Evolutionary conservation across 2,329 filamentous ascomycete species (phyloP).

Genomic region (Allantophomopsis cytisporea): DNA sequence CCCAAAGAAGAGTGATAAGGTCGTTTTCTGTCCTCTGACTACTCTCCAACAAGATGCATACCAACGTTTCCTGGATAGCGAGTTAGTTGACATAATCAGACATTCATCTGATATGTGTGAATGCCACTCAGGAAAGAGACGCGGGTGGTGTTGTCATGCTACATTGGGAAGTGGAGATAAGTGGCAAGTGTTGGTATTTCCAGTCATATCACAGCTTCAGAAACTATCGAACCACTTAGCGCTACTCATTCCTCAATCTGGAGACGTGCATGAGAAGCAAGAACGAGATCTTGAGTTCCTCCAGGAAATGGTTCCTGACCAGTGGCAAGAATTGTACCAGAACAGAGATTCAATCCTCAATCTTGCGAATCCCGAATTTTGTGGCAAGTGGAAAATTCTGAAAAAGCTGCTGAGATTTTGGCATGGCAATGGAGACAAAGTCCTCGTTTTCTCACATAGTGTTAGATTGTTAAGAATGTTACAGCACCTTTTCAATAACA

Average conservation of each 20-base stretch:
- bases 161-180: slow-evolving; percentile 29
- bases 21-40: slow-evolving; percentile 90
- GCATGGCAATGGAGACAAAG: slow-evolving; percentile 84
- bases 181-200: slow-evolving; percentile 63
- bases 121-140: slow-evolving; percentile 54
- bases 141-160: slow-evolving; percentile 70
- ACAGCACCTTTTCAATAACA: slow-evolving; percentile 73
- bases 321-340: slow-evolving; percentile 61
- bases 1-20: slow-evolving; percentile 85
- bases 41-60: slow-evolving; percentile 73
- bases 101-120: slow-evolving; percentile 52
- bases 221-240: slow-evolving; percentile 91
- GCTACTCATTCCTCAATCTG: slow-evolving; percentile 58
- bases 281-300: slow-evolving; percentile 65
- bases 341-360: slow-evolving; percentile 68
- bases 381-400: slow-evolving; percentile 92
- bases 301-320: slow-evolving; percentile 58
- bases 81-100: slow-evolving; percentile 56
- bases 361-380: slow-evolving; percentile 79
- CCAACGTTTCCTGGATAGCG: slow-evolving; percentile 63
- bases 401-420: slow-evolving; percentile 80
- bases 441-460: slow-evolving; percentile 88
- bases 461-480: slow-evolving; percentile 76
- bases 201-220: slow-evolving; percentile 67
- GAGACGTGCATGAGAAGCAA: slow-evolving; percentile 58